phyloP scores from a whole-genome alignment of 768 basidiomycete species.

The Galerina sulciceps region DNA sequence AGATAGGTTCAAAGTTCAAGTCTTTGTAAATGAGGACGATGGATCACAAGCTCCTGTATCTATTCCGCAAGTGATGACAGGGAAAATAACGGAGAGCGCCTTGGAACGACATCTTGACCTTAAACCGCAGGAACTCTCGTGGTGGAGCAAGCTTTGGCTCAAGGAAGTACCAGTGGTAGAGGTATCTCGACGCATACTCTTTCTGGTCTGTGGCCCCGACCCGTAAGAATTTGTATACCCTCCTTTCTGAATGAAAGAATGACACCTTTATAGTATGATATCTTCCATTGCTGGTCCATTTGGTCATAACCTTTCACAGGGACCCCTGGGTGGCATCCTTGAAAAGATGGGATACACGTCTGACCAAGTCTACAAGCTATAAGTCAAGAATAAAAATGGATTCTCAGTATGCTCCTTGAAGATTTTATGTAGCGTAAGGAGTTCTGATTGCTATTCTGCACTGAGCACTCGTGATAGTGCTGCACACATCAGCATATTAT shows the following conservation, averaged over 20 bases:
- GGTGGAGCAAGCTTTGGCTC: constrained; percentile 40
- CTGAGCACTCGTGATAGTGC: too few relatives aligned
- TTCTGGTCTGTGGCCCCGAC: constrained; percentile 87
- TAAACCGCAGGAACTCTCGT: constrained; percentile 25
- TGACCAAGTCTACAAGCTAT: constrained; percentile 74
- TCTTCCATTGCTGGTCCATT: constrained; percentile 74
- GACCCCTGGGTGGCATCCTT: constrained; percentile 67
- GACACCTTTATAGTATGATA: constrained; percentile 63
- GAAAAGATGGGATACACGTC: constrained; percentile 64
- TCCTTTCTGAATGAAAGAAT: constrained; percentile 1
- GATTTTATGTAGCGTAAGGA: constrained; percentile 34
- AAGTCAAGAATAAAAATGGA: constrained; percentile 27
- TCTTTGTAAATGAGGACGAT: constrained; percentile 66
- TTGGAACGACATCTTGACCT: constrained; percentile 47
- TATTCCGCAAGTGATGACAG: constrained; percentile 37
- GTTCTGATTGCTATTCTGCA: too few relatives aligned
- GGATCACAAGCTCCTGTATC: constrained; percentile 24
- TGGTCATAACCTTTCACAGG: constrained; percentile 78
- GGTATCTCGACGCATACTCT: constrained; percentile 49
- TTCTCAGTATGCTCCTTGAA: constrained; percentile 9
- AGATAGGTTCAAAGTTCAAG: constrained; percentile 53
- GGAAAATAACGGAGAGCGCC: constrained; percentile 57
- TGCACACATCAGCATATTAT: constrained; percentile 21
- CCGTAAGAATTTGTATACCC: constrained; percentile 50
- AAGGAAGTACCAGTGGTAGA: constrained; percentile 20